Evolutionary conservation across 139 green algal genomes (phyloP).

Genomic region (Chlamydomonas schloesseri): DNA sequence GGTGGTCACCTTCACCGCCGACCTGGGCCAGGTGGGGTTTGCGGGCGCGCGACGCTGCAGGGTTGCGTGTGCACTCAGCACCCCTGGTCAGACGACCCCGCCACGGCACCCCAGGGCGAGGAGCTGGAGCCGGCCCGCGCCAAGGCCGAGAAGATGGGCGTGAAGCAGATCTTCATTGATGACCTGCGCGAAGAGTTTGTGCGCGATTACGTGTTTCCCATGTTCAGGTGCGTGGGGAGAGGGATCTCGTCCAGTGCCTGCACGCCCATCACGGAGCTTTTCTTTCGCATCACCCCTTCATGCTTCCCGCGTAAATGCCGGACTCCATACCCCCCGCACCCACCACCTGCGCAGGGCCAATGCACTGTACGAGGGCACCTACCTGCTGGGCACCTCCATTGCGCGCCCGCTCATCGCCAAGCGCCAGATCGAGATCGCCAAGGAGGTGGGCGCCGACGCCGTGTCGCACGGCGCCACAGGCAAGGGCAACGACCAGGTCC

Average conservation of each 20-base stretch:
- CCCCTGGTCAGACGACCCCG: background rate
- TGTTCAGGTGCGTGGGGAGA: conserved; percentile 84
- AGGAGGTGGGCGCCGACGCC: conserved; percentile 93
- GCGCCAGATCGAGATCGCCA: conserved; percentile 98
- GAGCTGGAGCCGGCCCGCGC: conserved; percentile 93
- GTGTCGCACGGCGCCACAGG: conserved; percentile 98
- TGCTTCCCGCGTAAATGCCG: too few relatives aligned
- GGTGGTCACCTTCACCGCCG: conserved; percentile 97
- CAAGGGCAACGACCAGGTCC: conserved; percentile 99
- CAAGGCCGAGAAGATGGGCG: conserved; percentile 92
- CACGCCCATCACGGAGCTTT: too few relatives aligned
- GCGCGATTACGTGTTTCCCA: conserved; percentile 97
- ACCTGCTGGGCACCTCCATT: conserved; percentile 99
- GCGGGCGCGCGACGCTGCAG: background rate
- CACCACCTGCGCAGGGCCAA: conserved; percentile 96
- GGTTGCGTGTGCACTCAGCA: background rate
- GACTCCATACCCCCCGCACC: too few relatives aligned
- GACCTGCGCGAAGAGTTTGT: conserved; percentile 99
- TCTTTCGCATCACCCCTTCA: too few relatives aligned
- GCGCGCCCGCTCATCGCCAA: conserved; percentile 98
- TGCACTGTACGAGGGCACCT: conserved; percentile 97
- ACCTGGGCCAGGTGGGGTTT: conserved; percentile 91
- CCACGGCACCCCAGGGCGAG: too few relatives aligned
- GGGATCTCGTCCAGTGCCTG: too few relatives aligned
- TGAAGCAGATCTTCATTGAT: conserved; percentile 99